Evolutionary conservation across 495 filamentous ascomycete genomes (phyloP).

Genomic region (Neurospora sp.): DNA sequence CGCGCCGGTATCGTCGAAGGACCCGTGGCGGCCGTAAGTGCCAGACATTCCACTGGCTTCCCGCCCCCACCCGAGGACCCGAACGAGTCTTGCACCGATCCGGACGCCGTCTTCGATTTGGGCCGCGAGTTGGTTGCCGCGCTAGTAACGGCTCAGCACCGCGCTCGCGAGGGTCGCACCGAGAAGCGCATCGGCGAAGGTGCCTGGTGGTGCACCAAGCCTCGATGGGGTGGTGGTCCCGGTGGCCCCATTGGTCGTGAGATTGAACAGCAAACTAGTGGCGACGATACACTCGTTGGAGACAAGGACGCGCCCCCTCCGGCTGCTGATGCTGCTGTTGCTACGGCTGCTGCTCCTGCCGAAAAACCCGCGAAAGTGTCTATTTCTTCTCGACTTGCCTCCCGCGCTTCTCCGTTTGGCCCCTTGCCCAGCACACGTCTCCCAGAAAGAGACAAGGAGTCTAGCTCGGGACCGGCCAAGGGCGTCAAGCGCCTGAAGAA

Average conservation of each 20-base stretch:
- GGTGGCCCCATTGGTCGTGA: slow-evolving; percentile 53
- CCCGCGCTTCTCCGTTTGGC: background rate
- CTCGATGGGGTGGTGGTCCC: slow-evolving; percentile 67
- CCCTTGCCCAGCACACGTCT: background rate
- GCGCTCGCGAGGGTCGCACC: slow-evolving; percentile 55
- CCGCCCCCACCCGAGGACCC: slow-evolving; percentile 7
- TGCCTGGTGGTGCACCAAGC: slow-evolving; percentile 69
- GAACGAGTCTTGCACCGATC: slow-evolving; percentile 7
- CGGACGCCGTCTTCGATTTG: slow-evolving; percentile 53
- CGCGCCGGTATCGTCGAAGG: slow-evolving; percentile 68
- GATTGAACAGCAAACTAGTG: slow-evolving; percentile 30
- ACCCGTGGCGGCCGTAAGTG: slow-evolving; percentile 57
- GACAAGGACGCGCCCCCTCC: slow-evolving; percentile 31
- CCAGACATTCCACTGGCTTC: slow-evolving; percentile 42
- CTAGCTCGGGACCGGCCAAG: slow-evolving; percentile 21
- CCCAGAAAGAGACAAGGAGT: background rate
- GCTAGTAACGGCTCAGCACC: slow-evolving; percentile 72
- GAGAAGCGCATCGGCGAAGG: slow-evolving; percentile 63
- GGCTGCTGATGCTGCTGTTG: background rate
- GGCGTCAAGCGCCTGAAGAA: slow-evolving; percentile 38
- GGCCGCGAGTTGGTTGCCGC: slow-evolving; percentile 64
- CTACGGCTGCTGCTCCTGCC: background rate
- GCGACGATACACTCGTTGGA: slow-evolving; percentile 25
- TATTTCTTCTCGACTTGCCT: background rate
- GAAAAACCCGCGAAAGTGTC: slow-evolving; percentile 2